Evolutionary conservation across 352 stramenopile genomes (phyloP), one percentile per base, ranked within the genome.

Genomic region (Globisporangium radiosum): DNA sequence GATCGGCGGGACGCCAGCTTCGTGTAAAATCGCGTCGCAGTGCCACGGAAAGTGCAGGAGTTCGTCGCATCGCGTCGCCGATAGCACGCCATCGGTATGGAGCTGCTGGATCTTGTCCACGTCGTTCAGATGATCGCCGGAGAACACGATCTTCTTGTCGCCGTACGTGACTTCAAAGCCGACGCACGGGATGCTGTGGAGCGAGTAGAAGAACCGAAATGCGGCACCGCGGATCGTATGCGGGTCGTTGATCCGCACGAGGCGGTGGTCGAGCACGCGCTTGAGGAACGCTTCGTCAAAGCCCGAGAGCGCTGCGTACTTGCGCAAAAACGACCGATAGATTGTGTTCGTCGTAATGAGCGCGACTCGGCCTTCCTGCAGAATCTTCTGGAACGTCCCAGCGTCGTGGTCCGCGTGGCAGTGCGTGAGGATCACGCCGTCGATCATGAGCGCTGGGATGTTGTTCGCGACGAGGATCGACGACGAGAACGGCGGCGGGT

Each of bases 331-430:
- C 49, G 88, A 97, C 36, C 92, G 94, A 69, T 98, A 98, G 70
- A 98, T 98, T 11, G 95, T 98, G 55, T 91, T 80, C 7, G 94
- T 98, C 25, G 95, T 98, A 53, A 98, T 98, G 25, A 98, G 77
- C 49, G 92, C 90, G 36, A 98, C 92, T 10, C 89, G 90, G 3
- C 88, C 93, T 64, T 97, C 94, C 38, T 96, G 94, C 15, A 98
- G 66, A 48, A 98, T 96, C 66, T 98, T 98, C 64, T 98, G 95
- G 65, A 98, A 98, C 37, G 95, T 97, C 37, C 95, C 95, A 45
- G 95, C 95, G 70, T 98, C 95, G 65, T 98, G 95, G 70, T 98
- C 95, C 15, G 95, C 93, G 66, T 98, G 95, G 63, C 94, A 98
- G 69, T 98, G 95, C 14, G 95, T 98, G 36, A 98, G 70, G 63